Percentiles rank a stretch among this genome's conserved stretches.
These are phyloP conservation scores for Boletus rex-veris DNA, from an alignment of 768 basidiomycete genomes.

Conservation along the genomic window DNA sequence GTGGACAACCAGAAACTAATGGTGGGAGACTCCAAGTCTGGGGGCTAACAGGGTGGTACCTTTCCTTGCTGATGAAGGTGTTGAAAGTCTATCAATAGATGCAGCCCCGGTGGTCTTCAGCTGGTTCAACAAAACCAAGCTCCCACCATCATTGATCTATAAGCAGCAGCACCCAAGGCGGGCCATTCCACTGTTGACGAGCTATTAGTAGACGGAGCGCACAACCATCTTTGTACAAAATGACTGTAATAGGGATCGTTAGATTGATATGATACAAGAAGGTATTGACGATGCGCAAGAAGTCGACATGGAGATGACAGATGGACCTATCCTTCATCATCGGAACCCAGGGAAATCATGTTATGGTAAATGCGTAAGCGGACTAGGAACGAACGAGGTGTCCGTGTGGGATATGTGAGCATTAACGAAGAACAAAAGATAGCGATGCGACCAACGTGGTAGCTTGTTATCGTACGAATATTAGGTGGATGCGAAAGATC, in stretches of 20 bases:
- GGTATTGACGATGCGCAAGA: conserved; percentile 16
- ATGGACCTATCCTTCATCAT: conserved; percentile 10
- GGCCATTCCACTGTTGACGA: neutral
- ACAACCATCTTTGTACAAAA: neutral
- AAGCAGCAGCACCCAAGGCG: neutral
- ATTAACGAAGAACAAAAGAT: conserved; percentile 28
- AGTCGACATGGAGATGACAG: conserved; percentile 14
- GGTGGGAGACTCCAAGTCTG: conserved; percentile 64
- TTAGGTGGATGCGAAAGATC: conserved; percentile 23
- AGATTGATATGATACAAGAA: conserved; percentile 24
- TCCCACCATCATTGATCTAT: neutral
- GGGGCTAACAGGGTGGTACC: conserved; percentile 85
- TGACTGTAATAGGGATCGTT: conserved; percentile 7
- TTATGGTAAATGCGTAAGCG: conserved; percentile 17
- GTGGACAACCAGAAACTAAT: conserved; percentile 40
- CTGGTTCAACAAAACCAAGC: neutral
- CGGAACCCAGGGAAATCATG: conserved; percentile 13
- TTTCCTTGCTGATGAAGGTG: conserved; percentile 56
- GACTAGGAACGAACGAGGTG: conserved; percentile 11
- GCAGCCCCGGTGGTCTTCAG: neutral
- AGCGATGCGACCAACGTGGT: conserved; percentile 19
- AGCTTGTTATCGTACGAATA: conserved; percentile 19
- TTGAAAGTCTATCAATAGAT: conserved; percentile 45
- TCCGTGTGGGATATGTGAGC: conserved; percentile 24
- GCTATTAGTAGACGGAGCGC: neutral